Percentiles rank a stretch among this genome's conserved stretches.
phyloP scores from a whole-genome alignment of 2,329 filamentous ascomycete genomes.

The Pestalotiopsis sp. region DNA sequence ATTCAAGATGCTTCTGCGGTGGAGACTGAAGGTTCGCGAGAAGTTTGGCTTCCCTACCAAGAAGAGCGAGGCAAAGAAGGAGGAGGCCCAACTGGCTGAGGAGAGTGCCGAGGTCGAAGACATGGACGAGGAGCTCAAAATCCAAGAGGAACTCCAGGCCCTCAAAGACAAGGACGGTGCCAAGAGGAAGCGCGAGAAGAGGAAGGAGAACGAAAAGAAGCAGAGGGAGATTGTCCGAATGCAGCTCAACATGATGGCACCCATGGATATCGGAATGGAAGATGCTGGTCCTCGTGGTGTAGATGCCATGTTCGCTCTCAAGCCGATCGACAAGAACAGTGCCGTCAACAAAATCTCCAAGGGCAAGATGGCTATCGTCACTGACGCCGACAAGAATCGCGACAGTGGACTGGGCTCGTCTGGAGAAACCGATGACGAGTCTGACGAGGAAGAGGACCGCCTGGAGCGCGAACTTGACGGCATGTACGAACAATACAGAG shows the following conservation, averaged over 20 bases:
- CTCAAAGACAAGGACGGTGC: slow-evolving; percentile 78
- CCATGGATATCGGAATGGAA: slow-evolving; percentile 94
- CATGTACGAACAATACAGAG: slow-evolving; percentile 85
- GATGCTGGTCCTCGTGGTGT: slow-evolving; percentile 78
- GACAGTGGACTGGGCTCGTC: slow-evolving; percentile 61
- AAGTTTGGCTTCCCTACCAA: slow-evolving; percentile 86
- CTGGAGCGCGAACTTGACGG: slow-evolving; percentile 84
- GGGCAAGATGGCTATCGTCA: slow-evolving; percentile 76
- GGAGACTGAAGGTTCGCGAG: slow-evolving; percentile 87
- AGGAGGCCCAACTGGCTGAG: slow-evolving; percentile 51
- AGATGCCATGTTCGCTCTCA: slow-evolving; percentile 85
- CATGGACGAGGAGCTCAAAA: slow-evolving; percentile 93
- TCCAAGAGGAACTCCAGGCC: slow-evolving; percentile 84
- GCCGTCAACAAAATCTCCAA: slow-evolving; percentile 70
- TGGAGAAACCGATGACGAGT: slow-evolving; percentile 61
- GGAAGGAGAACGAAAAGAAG: slow-evolving; percentile 90
- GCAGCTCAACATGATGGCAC: slow-evolving; percentile 96
- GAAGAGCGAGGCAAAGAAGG: slow-evolving; percentile 55
- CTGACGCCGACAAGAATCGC: slow-evolving; percentile 61
- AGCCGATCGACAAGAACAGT: slow-evolving; percentile 75
- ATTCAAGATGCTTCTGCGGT: slow-evolving; percentile 86
- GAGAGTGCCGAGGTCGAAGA: slow-evolving; percentile 82
- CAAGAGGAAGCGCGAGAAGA: slow-evolving; percentile 79
- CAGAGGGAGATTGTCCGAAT: slow-evolving; percentile 93
- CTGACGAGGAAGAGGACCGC: slow-evolving; percentile 78